phyloP scores from a whole-genome alignment of 805 yeast species.

The Brettanomyces naardenensis region DNA sequence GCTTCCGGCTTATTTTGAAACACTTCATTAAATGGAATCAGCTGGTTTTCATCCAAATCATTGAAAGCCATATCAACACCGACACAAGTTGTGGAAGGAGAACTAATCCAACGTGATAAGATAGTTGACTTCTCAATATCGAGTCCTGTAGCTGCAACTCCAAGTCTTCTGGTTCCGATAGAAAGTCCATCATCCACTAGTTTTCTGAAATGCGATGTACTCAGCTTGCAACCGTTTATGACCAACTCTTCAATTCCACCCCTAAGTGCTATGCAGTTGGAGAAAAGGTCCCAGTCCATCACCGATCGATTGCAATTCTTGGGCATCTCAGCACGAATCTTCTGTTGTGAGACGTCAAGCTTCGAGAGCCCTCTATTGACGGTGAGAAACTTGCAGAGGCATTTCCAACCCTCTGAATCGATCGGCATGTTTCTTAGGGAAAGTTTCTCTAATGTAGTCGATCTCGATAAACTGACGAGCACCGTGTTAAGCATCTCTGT shows the following conservation, averaged over 20 bases:
- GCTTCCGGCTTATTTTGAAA: conserved; percentile 22
- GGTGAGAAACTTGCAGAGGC: conserved; percentile 40
- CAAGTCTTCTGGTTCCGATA: conserved; percentile 39
- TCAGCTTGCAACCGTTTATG: conserved; percentile 46
- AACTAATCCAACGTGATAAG: conserved; percentile 41
- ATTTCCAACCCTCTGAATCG: conserved; percentile 43
- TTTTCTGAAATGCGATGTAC: conserved; percentile 32
- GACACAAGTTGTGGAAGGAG: conserved; percentile 35
- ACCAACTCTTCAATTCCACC: conserved; percentile 54
- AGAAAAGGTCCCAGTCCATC: conserved; percentile 48
- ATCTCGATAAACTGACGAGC: conserved; percentile 36
- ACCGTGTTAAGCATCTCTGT: conserved; percentile 45
- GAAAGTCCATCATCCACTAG: conserved; percentile 35
- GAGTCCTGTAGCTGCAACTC: conserved; percentile 45
- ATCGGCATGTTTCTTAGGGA: conserved; percentile 50
- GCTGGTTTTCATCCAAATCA: conserved; percentile 38
- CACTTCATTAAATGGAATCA: conserved; percentile 37
- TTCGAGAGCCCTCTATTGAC: conserved; percentile 36
- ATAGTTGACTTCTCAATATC: conserved; percentile 32
- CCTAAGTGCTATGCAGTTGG: conserved; percentile 31
- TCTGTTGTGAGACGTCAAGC: conserved; percentile 50
- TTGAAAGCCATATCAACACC: conserved; percentile 53
- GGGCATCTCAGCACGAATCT: conserved; percentile 38
- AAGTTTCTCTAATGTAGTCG: conserved; percentile 39
- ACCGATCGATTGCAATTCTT: conserved; percentile 30